These are phyloP conservation scores for Saccharomyces hybrid DNA, from an alignment of 1,139 yeast genomes.

Conservation along the genomic window DNA sequence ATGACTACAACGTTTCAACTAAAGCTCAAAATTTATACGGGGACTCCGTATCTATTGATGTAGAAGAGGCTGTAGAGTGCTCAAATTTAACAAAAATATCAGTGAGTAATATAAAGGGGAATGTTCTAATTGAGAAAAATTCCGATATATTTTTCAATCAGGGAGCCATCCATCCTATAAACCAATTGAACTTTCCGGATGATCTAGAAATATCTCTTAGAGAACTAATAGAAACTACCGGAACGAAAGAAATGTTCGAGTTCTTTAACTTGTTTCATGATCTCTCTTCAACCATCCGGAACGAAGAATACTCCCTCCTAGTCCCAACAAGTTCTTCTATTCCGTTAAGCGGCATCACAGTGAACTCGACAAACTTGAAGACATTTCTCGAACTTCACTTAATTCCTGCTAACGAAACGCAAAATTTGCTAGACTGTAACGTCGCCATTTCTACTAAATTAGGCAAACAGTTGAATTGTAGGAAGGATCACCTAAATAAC, in stretches of 20 bases:
- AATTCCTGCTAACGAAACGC: conserved; percentile 47
- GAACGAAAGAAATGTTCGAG: conserved; percentile 39
- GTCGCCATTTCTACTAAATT: conserved; percentile 39
- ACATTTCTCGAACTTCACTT: conserved; percentile 62
- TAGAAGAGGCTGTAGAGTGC: conserved; percentile 3
- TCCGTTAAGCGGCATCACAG: conserved; percentile 27
- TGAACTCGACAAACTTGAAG: conserved; percentile 37
- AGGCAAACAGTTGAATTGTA: conserved; percentile 39
- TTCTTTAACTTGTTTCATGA: conserved; percentile 37
- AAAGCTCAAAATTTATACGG: conserved; percentile 34
- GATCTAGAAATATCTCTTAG: conserved; percentile 45
- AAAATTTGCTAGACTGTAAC: conserved; percentile 39
- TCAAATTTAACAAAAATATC: conserved; percentile 9
- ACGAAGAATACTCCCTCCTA: conserved; percentile 49
- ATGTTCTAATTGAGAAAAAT: conserved; percentile 34
- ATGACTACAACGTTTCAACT: conserved; percentile 36
- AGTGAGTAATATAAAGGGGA: conserved; percentile 27
- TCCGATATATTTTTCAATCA: conserved; percentile 70
- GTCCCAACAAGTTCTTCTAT: conserved; percentile 64
- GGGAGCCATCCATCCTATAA: conserved; percentile 77
- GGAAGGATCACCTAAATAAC: conserved; percentile 35
- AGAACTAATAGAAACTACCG: conserved; percentile 51
- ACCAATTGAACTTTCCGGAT: conserved; percentile 51
- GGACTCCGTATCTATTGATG: conserved; percentile 23
- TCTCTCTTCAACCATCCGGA: conserved; percentile 16